These are phyloP conservation scores for Hemisphaericaspora nanyangensis DNA, from an alignment of 805 yeast species.

Conservation along the genomic window DNA sequence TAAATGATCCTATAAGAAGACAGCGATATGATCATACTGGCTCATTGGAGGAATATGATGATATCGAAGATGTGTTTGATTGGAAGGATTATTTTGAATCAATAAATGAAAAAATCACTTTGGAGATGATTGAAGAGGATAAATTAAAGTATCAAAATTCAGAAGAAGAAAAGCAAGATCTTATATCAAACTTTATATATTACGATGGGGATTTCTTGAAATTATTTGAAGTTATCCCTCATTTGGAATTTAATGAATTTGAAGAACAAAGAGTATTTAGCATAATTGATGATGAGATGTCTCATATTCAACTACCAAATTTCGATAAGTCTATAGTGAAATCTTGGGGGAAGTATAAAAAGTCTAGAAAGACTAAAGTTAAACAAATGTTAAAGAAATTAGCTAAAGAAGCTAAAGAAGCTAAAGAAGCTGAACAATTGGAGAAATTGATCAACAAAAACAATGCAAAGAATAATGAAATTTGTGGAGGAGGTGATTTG, in stretches of 20 bases:
- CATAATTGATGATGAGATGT: slow-evolving; percentile 43
- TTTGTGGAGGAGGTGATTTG: slow-evolving; percentile 38
- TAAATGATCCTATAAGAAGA: slow-evolving; percentile 56
- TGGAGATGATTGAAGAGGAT: slow-evolving; percentile 70
- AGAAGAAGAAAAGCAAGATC: slow-evolving; percentile 58
- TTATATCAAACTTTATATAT: slow-evolving; percentile 53
- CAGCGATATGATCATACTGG: slow-evolving; percentile 70
- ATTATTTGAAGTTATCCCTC: slow-evolving; percentile 74
- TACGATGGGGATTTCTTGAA: slow-evolving; percentile 65
- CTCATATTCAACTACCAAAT: too few relatives aligned
- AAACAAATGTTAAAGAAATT: slow-evolving; percentile 46
- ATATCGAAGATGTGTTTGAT: slow-evolving; percentile 40
- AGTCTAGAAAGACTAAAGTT: slow-evolving; percentile 45
- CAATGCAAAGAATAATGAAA: slow-evolving; percentile 27
- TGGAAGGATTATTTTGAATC: slow-evolving; percentile 57
- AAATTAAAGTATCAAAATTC: slow-evolving; percentile 57
- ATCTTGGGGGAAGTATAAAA: slow-evolving; percentile 50
- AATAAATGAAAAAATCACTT: slow-evolving; percentile 48
- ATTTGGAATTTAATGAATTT: slow-evolving; percentile 54
- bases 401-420: slow-evolving; percentile 65
- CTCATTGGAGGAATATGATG: slow-evolving; percentile 40
- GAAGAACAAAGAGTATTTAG: slow-evolving; percentile 62
- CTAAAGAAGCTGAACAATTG: slow-evolving; percentile 51
- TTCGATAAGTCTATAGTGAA: slow-evolving; percentile 24
- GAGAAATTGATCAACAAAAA: slow-evolving; percentile 29